phyloP scores from a whole-genome alignment of 768 basidiomycete species.

The Boletus rubroflammeus region DNA sequence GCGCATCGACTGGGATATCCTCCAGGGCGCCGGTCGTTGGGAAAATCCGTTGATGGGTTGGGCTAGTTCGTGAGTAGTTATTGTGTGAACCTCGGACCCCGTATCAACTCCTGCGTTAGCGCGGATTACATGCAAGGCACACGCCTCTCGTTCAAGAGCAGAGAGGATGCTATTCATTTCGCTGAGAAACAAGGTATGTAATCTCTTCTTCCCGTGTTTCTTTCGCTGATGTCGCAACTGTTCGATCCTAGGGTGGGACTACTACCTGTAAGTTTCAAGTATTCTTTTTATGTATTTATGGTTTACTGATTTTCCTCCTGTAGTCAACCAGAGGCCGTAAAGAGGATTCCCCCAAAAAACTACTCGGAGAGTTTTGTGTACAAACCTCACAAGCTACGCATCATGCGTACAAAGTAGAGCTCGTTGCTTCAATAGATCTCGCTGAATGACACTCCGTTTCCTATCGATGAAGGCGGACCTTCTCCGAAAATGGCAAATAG shows the following conservation, averaged over 20 bases:
- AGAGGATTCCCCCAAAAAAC: slow-evolving; percentile 79
- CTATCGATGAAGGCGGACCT: neutral
- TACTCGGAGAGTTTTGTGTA: slow-evolving; percentile 92
- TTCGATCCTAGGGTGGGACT: slow-evolving; percentile 76
- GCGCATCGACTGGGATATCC: slow-evolving; percentile 91
- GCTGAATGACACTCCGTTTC: neutral
- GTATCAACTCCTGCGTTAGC: slow-evolving; percentile 35
- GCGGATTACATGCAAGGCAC: slow-evolving; percentile 97
- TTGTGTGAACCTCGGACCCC: neutral
- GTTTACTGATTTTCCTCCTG: slow-evolving; percentile 4
- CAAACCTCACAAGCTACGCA: slow-evolving; percentile 72
- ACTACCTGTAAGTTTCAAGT: slow-evolving; percentile 68
- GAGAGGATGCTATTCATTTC: slow-evolving; percentile 91
- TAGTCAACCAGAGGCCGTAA: slow-evolving; percentile 57
- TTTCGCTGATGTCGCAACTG: neutral
- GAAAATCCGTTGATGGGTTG: slow-evolving; percentile 98
- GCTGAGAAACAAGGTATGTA: slow-evolving; percentile 90
- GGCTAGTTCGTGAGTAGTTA: slow-evolving; percentile 79
- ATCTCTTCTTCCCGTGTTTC: neutral
- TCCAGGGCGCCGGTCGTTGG: slow-evolving; percentile 91
- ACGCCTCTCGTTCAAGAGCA: slow-evolving; percentile 74
- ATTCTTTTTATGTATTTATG: neutral
- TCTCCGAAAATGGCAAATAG: neutral
- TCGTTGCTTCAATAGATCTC: slow-evolving; percentile 4
- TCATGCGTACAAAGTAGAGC: slow-evolving; percentile 86